phyloP scores from a whole-genome alignment of 495 filamentous ascomycete species.

The Acidomyces sp. region DNA sequence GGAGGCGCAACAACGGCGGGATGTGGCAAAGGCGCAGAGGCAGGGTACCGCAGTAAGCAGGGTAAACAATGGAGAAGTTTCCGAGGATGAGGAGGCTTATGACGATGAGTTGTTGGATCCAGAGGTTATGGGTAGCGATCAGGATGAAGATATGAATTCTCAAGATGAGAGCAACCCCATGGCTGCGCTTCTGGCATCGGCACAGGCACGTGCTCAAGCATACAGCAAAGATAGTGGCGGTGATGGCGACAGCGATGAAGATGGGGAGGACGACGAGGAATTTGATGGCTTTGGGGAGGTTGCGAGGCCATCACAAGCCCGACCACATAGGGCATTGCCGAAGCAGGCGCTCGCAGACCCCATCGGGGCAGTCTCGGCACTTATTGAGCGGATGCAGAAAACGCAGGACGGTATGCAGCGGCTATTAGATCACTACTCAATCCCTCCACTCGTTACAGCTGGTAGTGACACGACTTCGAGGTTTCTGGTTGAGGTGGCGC shows the following conservation, averaged over 20 bases:
- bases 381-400: conserved; percentile 62
- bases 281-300: conserved; percentile 28
- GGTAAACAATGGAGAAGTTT: conserved; percentile 21
- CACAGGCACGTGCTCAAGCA: conserved; percentile 67
- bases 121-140: conserved; percentile 34
- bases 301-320: conserved; percentile 24
- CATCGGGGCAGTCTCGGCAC: conserved; percentile 65
- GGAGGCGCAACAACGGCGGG: conserved; percentile 53
- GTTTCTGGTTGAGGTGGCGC: conserved; percentile 85
- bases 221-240: conserved; percentile 43
- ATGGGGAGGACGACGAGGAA: conserved; percentile 37
- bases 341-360: conserved; percentile 81
- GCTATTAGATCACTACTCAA: conserved; percentile 66
- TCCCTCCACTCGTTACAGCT: conserved; percentile 58
- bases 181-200: conserved; percentile 86
- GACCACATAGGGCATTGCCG: conserved; percentile 51
- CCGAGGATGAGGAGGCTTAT: conserved; percentile 28
- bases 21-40: conserved; percentile 56
- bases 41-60: conserved; percentile 30
- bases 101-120: conserved; percentile 25
- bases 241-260: conserved; percentile 35
- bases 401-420: conserved; percentile 59
- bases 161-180: conserved; percentile 60
- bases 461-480: conserved; percentile 70
- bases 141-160: conserved; percentile 36